Evolutionary conservation across 83 land plant genomes (phyloP), one percentile per base, ranked within the genome.

Genomic region (Picea abies): DNA sequence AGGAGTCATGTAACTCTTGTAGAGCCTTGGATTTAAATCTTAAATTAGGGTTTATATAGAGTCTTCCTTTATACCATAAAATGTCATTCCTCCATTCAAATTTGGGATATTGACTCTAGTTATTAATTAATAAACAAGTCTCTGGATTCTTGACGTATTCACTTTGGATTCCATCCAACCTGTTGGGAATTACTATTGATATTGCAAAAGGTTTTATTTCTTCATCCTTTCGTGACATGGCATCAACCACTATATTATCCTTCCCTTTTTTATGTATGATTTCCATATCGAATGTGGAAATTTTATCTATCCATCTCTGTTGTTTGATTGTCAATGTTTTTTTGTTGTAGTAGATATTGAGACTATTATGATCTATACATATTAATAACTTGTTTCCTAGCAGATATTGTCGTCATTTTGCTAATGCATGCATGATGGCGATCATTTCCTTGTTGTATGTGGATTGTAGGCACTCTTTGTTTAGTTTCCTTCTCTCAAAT

Each of bases 381-480:
- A 84, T 22, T 4, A 47, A 35, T 60, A 79, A 84, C 4, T 15
- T 73, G 4, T 64, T 44, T n/a, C 86, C 84, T 29, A 79, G 2
- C 1, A 87, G 19, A 22, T 84, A 84, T n/a, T 23, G 84, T 22
- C 84, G 17, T 79, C 86, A 87, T 4, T 81, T 78, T 26, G 70
- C 60, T 6, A 85, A 68, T 3, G 83, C 81, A 39, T 71, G 20
- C 61, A 86, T 70, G 2, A 86, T 14, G 0, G 70, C 79, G 22
- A 86, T 37, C 29, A 80, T 32, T 66, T 84, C 82, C 77, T 79
- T 70, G 49, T 79, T 82, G 60, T 80, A 84, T 39, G 70, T 25
- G 12, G 86, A 84, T 29, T 15, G 0, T 25, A 77, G 11, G 9
- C 2, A 23, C 12, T 66, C 2, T 3, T 25, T 22, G 4, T 66